Conservation (phyloP, 192 early-diverging fungal genomes). For the Coemansia reversa region DNA sequence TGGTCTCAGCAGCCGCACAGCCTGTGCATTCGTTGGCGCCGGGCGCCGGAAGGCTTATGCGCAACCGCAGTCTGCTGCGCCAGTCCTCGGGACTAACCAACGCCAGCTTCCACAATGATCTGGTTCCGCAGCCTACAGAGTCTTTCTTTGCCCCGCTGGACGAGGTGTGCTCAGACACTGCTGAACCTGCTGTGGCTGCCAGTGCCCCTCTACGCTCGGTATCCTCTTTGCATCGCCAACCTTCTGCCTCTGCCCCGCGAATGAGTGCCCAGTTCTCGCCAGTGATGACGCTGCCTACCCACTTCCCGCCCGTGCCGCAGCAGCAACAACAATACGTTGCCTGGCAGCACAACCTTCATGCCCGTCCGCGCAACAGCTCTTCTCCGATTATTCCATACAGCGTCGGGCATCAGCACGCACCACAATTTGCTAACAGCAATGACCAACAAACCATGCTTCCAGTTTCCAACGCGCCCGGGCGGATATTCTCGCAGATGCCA, state of each 20-base stretch:
- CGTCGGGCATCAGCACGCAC: not conserved
- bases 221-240: not conserved
- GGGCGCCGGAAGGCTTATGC: slow-evolving; percentile 29
- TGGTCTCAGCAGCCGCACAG: slow-evolving; percentile 1
- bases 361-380: not conserved
- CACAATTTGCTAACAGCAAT: not conserved
- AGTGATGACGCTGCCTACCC: slow-evolving; percentile 3
- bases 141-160: slow-evolving; percentile 55
- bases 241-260: slow-evolving; percentile 8
- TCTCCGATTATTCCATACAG: not conserved
- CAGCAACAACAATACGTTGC: slow-evolving; percentile 9
- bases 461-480: slow-evolving; percentile 8
- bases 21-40: slow-evolving; percentile 10
- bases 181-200: not conserved
- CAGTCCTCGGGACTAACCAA: slow-evolving; percentile 41
- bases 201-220: not conserved
- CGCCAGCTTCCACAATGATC: slow-evolving; percentile 48
- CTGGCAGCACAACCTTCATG: not conserved
- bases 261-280: slow-evolving; percentile 43
- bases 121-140: slow-evolving; percentile 46
- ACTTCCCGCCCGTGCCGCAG: not conserved
- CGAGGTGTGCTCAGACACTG: slow-evolving; percentile 45
- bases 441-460: not conserved
- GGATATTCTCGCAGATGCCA: slow-evolving; percentile 48
- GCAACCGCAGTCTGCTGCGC: slow-evolving; percentile 40